phyloP scores from a whole-genome alignment of 805 yeast genomes.

The Kuraishia piskuri region DNA sequence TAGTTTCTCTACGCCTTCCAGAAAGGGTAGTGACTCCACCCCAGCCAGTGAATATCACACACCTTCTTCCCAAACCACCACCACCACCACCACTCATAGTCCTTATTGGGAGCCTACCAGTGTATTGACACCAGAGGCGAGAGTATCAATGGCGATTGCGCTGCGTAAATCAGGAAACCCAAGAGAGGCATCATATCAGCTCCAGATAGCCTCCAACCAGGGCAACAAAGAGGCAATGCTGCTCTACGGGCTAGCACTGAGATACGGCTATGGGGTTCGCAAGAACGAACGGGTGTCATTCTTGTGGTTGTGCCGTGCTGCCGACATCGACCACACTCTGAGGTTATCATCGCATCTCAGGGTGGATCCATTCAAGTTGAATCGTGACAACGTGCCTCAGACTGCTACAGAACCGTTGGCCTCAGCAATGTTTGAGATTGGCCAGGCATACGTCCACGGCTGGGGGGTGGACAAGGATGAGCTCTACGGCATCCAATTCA shows the following conservation, averaged over 20 bases:
- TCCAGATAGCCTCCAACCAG: constrained; percentile 54
- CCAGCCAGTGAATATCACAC: constrained; percentile 1
- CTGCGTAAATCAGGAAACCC: constrained; percentile 50
- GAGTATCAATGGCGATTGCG: constrained; percentile 36
- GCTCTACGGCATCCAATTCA: constrained; percentile 42
- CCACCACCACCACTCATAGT: background rate
- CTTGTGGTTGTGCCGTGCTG: constrained; percentile 52
- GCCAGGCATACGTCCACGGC: constrained; percentile 46
- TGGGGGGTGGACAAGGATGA: constrained; percentile 51
- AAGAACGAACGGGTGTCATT: constrained; percentile 46
- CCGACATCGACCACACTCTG: constrained; percentile 19
- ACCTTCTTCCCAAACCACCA: background rate
- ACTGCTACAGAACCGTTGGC: constrained; percentile 34
- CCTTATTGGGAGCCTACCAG: constrained; percentile 5
- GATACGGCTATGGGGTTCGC: constrained; percentile 62
- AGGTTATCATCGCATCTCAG: background rate
- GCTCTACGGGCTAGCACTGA: constrained; percentile 56
- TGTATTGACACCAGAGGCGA: constrained; percentile 17
- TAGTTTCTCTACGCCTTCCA: constrained; percentile 3
- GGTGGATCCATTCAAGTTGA: constrained; percentile 27
- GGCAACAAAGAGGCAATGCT: constrained; percentile 62
- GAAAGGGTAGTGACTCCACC: constrained; percentile 5
- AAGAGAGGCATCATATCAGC: constrained; percentile 60
- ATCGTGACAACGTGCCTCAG: constrained; percentile 20
- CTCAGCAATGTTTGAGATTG: constrained; percentile 53